Base-by-base conservation (phyloP, 352 stramenopile species). In the Phytophthora parvispora region DNA sequence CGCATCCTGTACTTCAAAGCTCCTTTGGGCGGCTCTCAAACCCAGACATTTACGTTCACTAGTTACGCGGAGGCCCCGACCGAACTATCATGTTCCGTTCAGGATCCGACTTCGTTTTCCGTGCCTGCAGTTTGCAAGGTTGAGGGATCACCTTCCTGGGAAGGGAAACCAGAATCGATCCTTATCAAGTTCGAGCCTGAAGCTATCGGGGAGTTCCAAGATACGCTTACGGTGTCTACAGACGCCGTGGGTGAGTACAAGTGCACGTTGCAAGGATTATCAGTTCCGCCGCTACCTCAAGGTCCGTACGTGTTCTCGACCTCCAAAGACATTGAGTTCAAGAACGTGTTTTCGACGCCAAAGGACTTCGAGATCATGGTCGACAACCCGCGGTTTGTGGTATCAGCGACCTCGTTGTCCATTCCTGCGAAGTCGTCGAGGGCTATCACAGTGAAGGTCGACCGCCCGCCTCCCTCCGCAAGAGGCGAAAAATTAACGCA, bases 121-220 rank as follows among this genome's bases (percentile, higher is more conserved):
- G 81, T 94, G 4, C 78, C 83, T 8, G 24, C 64, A 20, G 38
- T n/a, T 16, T 63, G 83, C 28, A 87, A 80, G 38, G 66, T 96
- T 8, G 82, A 96, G 12, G 80, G 64, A 1, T 56, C 75, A 0
- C 72, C 62, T 1, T 82, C 80, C 1, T 98, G 94, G 94, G 89
- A 97, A 16, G 94, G 93, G 16, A 78, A 77, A 29, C 60, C 67
- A 7, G 77, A 86, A 34, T 80, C 71, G 0, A 72, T 98, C 18
- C 64, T 77, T 3, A 64, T 98, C 27, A 87, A 83, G 31, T 98
- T 98, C 62, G 93, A 98, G 66, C 94, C 94, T 5, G 89, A 97
- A 61, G 84, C 80, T 8, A 84, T 97, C 3, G 94, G 94, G 7
- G 92, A 96, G 9, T 81, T 97, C 22, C 80, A 71, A 31, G 93